A percentile compares a stretch with the other conserved stretches of the same genome.
Conservation (phyloP, 495 filamentous ascomycete genomes). For the Penicillium robsamsonii region DNA sequence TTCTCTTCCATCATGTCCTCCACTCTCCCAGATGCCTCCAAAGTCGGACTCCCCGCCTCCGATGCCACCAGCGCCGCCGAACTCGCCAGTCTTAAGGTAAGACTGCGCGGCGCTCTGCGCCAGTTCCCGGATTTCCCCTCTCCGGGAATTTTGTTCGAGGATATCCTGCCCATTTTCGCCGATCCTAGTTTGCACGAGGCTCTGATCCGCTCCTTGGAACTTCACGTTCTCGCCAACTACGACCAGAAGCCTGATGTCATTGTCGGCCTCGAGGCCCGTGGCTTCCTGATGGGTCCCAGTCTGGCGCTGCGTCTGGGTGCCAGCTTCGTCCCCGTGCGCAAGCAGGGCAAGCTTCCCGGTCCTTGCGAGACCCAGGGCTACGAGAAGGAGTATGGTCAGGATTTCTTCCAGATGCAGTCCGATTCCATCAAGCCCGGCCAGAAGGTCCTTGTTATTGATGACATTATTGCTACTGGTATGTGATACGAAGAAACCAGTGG, state of each 20-base stretch:
- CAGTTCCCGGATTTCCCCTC: conserved; percentile 93
- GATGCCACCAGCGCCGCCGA: conserved; percentile 72
- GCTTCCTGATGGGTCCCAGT: conserved; percentile 92
- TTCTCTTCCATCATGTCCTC: conserved; percentile 57
- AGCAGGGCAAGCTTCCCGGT: conserved; percentile 95
- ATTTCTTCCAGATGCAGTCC: conserved; percentile 93
- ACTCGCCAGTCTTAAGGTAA: conserved; percentile 93
- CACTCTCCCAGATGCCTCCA: conserved; percentile 46
- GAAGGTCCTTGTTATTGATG: conserved; percentile 89
- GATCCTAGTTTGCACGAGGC: conserved; percentile 68
- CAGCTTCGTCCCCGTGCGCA: conserved; percentile 92
- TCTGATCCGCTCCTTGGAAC: conserved; percentile 81
- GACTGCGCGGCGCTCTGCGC: conserved; percentile 57
- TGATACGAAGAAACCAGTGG: background rate
- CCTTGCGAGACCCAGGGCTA: conserved; percentile 77
- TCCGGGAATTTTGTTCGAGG: conserved; percentile 93
- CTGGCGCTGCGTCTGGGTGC: conserved; percentile 82
- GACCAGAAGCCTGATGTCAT: conserved; percentile 77
- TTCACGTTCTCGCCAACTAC: conserved; percentile 64
- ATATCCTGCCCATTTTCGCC: conserved; percentile 96
- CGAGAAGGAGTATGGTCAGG: conserved; percentile 95
- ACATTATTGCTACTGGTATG: conserved; percentile 97
- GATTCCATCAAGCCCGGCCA: conserved; percentile 82
- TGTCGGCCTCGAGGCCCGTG: conserved; percentile 89
- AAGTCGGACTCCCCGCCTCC: conserved; percentile 50